Evolutionary conservation across 305 asterid genomes (phyloP).

Genomic region (Nicotiana rustica): DNA sequence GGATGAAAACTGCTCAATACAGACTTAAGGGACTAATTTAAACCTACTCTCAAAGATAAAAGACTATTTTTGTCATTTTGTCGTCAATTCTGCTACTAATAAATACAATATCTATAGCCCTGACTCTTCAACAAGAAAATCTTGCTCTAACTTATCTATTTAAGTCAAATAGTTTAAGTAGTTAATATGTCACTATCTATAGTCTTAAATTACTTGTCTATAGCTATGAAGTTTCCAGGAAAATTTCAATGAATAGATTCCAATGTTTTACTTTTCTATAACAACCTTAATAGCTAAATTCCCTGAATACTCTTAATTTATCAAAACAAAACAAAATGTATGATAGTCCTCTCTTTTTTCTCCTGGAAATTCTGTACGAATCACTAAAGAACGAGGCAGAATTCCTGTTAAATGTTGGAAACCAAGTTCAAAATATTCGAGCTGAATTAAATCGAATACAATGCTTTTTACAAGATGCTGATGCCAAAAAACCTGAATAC

Average conservation of each 20-base stretch:
- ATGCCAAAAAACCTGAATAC: conserved; percentile 48
- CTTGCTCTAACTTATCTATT: neutral
- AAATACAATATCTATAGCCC: neutral
- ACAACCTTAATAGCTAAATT: neutral
- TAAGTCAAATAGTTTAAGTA: neutral
- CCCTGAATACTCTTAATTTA: neutral
- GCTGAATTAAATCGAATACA: conserved; percentile 50
- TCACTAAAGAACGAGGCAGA: conserved; percentile 41
- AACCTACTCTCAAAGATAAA: no score
- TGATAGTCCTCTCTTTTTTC: conserved; percentile 24
- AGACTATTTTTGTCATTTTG: no score
- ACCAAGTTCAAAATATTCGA: conserved; percentile 47
- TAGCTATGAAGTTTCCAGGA: conserved; percentile 12
- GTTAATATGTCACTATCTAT: neutral
- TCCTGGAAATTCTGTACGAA: conserved; percentile 40
- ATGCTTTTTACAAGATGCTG: conserved; percentile 57
- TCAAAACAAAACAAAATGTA: conserved; percentile 1
- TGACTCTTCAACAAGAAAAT: conserved; percentile 15
- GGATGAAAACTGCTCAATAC: no score
- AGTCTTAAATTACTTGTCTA: neutral
- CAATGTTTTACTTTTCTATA: neutral
- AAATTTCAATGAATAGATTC: neutral
- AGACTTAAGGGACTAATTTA: no score
- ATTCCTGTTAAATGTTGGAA: conserved; percentile 39
- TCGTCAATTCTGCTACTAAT: neutral